Percentiles rank a stretch among this genome's conserved stretches.
These are phyloP conservation scores for Fusarium lyarnte DNA, from an alignment of 2,329 filamentous ascomycete genomes.

Conservation along the genomic window DNA sequence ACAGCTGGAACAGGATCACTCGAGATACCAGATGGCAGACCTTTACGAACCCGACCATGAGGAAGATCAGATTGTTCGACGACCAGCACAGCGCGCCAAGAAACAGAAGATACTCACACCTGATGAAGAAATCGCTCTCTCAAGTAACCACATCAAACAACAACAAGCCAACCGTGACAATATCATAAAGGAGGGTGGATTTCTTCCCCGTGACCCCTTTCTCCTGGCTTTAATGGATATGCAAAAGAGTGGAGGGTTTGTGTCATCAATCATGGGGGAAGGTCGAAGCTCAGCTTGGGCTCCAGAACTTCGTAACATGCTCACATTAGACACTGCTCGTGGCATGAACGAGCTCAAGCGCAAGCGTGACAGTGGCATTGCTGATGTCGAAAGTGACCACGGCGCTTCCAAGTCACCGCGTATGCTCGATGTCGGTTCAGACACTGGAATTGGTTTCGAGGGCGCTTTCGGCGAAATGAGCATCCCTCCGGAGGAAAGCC, in stretches of 20 bases:
- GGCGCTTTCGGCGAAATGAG: conserved; percentile 62
- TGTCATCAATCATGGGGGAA: conserved; percentile 85
- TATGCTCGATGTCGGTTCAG: conserved; percentile 70
- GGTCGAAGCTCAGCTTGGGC: conserved; percentile 84
- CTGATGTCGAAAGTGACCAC: conserved; percentile 77
- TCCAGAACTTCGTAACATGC: conserved; percentile 88
- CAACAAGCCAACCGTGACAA: conserved; percentile 87
- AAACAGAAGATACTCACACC: conserved; percentile 83
- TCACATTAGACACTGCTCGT: conserved; percentile 85
- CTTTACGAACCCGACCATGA: conserved; percentile 71
- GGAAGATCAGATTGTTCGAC: conserved; percentile 66
- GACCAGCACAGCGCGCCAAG: conserved; percentile 75
- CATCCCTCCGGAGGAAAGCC: conserved; percentile 67
- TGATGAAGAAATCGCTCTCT: conserved; percentile 83
- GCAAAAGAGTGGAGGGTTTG: conserved; percentile 90
- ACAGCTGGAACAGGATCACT: conserved; percentile 68
- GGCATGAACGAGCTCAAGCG: conserved; percentile 86
- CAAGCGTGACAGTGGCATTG: conserved; percentile 89
- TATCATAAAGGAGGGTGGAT: conserved; percentile 84
- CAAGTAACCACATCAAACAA: conserved; percentile 80
- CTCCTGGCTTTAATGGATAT: conserved; percentile 89
- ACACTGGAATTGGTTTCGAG: conserved; percentile 64
- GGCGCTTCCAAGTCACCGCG: conserved; percentile 74
- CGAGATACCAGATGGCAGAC: conserved; percentile 62
- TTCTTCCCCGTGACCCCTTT: conserved; percentile 87